Evolutionary conservation across 2,329 filamentous ascomycete species (phyloP).

Genomic region (Xylaria sp.): DNA sequence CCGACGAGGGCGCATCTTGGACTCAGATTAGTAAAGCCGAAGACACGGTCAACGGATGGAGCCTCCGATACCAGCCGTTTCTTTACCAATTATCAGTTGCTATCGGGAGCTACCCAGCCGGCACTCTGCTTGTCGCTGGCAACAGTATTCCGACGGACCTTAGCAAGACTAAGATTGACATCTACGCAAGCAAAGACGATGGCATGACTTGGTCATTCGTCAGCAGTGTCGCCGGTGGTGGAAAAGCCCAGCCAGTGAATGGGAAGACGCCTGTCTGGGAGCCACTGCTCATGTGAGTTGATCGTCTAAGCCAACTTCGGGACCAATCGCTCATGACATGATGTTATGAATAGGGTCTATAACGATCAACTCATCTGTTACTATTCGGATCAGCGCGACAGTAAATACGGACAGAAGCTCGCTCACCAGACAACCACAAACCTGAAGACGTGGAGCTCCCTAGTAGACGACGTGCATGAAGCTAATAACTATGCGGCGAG

Average conservation of each 20-base stretch:
- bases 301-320: background rate
- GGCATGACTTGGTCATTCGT: slow-evolving; percentile 74
- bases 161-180: slow-evolving; percentile 71
- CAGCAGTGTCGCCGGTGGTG: slow-evolving; percentile 70
- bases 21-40: slow-evolving; percentile 69
- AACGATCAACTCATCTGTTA: slow-evolving; percentile 70
- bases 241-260: slow-evolving; percentile 68
- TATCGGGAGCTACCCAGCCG: slow-evolving; percentile 67
- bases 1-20: slow-evolving; percentile 69
- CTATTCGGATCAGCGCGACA: slow-evolving; percentile 75
- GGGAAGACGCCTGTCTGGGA: slow-evolving; percentile 73
- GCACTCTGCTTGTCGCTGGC: slow-evolving; percentile 71
- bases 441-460: slow-evolving; percentile 66
- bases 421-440: slow-evolving; percentile 70
- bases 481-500: slow-evolving; percentile 30
- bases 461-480: slow-evolving; percentile 71
- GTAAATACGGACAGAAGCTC: slow-evolving; percentile 73
- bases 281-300: slow-evolving; percentile 66
- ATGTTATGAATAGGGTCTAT: slow-evolving; percentile 56
- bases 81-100: slow-evolving; percentile 69
- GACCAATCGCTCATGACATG: background rate
- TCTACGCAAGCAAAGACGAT: slow-evolving; percentile 71
- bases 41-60: slow-evolving; percentile 72
- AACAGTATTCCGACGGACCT: slow-evolving; percentile 69
- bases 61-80: slow-evolving; percentile 74